Conservation (phyloP, 768 basidiomycete genomes). For the Macrocybe gigantea region DNA sequence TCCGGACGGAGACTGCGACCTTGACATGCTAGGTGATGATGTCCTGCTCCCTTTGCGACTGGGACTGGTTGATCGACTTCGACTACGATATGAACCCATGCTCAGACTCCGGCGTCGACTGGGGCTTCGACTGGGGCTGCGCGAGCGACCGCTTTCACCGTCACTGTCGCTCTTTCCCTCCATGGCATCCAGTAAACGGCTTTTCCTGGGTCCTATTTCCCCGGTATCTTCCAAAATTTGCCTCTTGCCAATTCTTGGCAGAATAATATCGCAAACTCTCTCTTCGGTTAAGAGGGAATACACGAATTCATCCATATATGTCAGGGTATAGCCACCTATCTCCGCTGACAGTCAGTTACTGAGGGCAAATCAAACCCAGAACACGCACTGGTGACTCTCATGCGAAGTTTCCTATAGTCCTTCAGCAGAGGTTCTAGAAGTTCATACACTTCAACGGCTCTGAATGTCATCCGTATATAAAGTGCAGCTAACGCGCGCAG, state of each 20-base stretch:
- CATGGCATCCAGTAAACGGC: slow-evolving; percentile 84
- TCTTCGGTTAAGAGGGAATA: slow-evolving; percentile 82
- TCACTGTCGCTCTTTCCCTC: slow-evolving; percentile 61
- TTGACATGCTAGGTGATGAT: background rate
- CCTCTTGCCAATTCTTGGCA: slow-evolving; percentile 85
- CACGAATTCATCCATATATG: slow-evolving; percentile 90
- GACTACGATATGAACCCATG: slow-evolving; percentile 9
- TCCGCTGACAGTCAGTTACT: slow-evolving; percentile 3
- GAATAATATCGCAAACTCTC: slow-evolving; percentile 92
- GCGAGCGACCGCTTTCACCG: slow-evolving; percentile 34
- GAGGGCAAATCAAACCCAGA: background rate
- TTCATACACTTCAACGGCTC: slow-evolving; percentile 86
- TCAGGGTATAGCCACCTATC: slow-evolving; percentile 78
- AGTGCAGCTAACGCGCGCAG: slow-evolving; percentile 88
- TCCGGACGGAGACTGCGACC: slow-evolving; percentile 20
- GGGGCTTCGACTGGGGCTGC: slow-evolving; percentile 30
- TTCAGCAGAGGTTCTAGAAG: slow-evolving; percentile 90
- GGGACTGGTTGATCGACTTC: slow-evolving; percentile 18
- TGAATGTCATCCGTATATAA: slow-evolving; percentile 94
- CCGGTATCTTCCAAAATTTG: slow-evolving; percentile 87
- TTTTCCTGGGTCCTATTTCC: slow-evolving; percentile 81
- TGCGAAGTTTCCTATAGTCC: slow-evolving; percentile 87
- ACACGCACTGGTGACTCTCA: slow-evolving; percentile 68
- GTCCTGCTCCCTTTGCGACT: slow-evolving; percentile 11
- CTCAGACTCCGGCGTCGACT: slow-evolving; percentile 30